These are phyloP conservation scores for Globisporangium cederbergense DNA, from an alignment of 352 stramenopile species.

Conservation along the genomic window DNA sequence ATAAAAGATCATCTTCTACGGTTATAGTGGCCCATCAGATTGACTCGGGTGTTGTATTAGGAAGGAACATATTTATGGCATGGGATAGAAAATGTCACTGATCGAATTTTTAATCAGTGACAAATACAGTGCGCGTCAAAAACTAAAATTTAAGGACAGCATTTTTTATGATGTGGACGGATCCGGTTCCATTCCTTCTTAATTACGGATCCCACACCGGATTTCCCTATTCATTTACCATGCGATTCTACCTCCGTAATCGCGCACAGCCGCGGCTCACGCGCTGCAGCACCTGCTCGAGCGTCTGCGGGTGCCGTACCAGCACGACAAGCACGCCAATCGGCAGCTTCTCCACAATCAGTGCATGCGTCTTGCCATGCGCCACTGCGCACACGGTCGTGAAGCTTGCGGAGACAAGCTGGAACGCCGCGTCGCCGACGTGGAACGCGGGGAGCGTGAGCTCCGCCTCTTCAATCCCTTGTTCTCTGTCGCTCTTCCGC, in stretches of 20 bases:
- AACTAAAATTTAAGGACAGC: too few species aligned
- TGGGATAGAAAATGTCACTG: too few species aligned
- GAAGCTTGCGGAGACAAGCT: conserved; percentile 45
- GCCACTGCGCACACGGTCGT: conserved; percentile 41
- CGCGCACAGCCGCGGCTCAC: conserved; percentile 33
- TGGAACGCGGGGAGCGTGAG: conserved; percentile 30
- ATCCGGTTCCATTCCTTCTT: too few species aligned
- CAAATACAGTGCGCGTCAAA: too few species aligned
- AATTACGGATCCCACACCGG: too few species aligned
- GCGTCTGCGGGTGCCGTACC: conserved; percentile 31
- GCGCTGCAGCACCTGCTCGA: conserved; percentile 30
- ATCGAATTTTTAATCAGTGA: too few species aligned
- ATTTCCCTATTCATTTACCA: too few species aligned
- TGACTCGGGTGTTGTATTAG: too few species aligned
- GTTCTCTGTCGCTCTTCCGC: neutral
- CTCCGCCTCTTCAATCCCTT: neutral
- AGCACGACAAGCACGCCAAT: conserved; percentile 48
- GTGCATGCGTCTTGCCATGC: conserved; percentile 24
- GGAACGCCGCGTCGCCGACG: conserved; percentile 28
- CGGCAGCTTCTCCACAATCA: conserved; percentile 48
- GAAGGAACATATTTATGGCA: too few species aligned
- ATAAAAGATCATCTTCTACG: too few species aligned
- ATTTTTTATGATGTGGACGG: too few species aligned
- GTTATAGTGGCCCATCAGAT: too few species aligned
- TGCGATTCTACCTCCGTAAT: conserved; percentile 23